Evolutionary conservation across 1,284 basidiomycete genomes (phyloP).

Genomic region (Pseudozyma sp.): DNA sequence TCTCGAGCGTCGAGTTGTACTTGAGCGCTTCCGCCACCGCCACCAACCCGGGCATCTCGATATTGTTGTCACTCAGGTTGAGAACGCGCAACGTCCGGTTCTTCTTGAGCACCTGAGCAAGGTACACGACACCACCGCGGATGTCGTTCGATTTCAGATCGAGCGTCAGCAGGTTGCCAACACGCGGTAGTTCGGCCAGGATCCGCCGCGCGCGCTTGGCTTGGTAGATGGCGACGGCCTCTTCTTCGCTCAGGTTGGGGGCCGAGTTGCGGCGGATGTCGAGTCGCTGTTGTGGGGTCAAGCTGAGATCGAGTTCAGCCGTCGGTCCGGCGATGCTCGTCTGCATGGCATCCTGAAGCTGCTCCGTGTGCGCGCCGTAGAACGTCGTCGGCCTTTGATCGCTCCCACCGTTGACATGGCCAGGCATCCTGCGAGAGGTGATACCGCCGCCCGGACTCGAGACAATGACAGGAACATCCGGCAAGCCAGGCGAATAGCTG

Average conservation of each 20-base stretch:
- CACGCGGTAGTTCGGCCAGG: constrained; percentile 78
- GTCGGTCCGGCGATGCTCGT: constrained; percentile 35
- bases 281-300: constrained; percentile 38
- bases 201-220: constrained; percentile 57
- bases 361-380: constrained; percentile 42
- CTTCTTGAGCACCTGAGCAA: constrained; percentile 93
- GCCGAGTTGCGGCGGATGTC: constrained; percentile 24
- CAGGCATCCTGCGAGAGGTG: constrained; percentile 53
- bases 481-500: constrained; percentile 57
- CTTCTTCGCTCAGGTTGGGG: constrained; percentile 42
- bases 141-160: constrained; percentile 94
- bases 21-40: constrained; percentile 90
- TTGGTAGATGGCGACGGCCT: constrained; percentile 50
- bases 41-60: constrained; percentile 84
- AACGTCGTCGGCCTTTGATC: constrained; percentile 15
- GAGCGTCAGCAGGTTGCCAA: constrained; percentile 86
- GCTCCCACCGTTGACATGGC: constrained; percentile 11
- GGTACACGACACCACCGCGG: constrained; percentile 81
- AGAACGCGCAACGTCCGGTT: constrained; percentile 94
- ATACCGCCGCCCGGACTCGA: constrained; percentile 61
- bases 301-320: constrained; percentile 29
- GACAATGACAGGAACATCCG: constrained; percentile 56
- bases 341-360: constrained; percentile 49
- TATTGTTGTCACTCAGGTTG: constrained; percentile 91
- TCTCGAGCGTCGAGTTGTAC: constrained; percentile 93